Base-by-base conservation (phyloP, 495 filamentous ascomycete genomes). In the Elasticomyces elasticus region DNA sequence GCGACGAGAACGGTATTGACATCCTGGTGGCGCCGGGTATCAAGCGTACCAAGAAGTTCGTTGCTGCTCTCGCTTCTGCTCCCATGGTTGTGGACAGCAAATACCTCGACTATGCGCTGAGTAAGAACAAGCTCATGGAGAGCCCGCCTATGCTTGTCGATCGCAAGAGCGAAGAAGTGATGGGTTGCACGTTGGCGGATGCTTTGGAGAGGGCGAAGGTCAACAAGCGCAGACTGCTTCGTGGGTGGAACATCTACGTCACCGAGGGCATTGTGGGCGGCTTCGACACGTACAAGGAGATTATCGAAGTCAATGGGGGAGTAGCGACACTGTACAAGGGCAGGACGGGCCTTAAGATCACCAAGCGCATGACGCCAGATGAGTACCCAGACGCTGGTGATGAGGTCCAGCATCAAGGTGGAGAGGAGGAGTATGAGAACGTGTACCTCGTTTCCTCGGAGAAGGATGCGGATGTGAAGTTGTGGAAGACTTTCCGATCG, bases 41-140 rank as follows among this genome's bases (percentile, higher is more conserved):
- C 56, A 77, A 95, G 15, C 82, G 91, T 31, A 99, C 92, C 0
- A 79, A 84, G 52, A 99, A 99, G 61, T 99, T 99, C 64, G 82
- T 96, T 38, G 80, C 80, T 44, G 87, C 88, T 28, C 68, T 99
- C 7, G 89, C 92, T 12, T 78, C 76, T 55, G 88, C 81, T 0
- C 86, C 87, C 0, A 74, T 77, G 1, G 78, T 97, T 30, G 71
- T 95, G 33, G 79, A 76, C 37, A 83, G 82, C 0, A 77, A 81
- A n/a, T 99, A 85, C 70, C 77, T 96, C 52, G 84, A 87, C 25
- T 72, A 75, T 11, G 89, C 85, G 31, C 74, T 96, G 2, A 69
- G 75, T 33, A 63, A 79, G 51, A 73, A 80, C 50, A 74, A 84
- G 55, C 61, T 57, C 13, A 30, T 51, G 0, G 49, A 52, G 17